phyloP scores from a whole-genome alignment of 2,329 filamentous ascomycete genomes.

The Dactylonectria estremocensis region DNA sequence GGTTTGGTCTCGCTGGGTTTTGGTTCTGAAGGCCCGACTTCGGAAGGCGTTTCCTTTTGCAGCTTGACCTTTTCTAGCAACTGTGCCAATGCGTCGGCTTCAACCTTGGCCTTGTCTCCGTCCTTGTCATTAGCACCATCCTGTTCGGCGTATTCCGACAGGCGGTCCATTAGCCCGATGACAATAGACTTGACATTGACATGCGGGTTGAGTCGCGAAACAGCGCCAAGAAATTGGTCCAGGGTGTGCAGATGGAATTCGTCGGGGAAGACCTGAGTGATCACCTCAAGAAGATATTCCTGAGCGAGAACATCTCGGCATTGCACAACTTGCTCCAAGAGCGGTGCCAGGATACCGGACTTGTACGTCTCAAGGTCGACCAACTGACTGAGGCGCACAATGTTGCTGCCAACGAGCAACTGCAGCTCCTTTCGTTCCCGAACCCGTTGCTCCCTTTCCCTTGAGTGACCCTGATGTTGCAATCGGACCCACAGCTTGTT shows the following conservation, averaged over 20 bases:
- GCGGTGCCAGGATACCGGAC: slow-evolving; percentile 86
- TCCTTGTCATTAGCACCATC: slow-evolving; percentile 81
- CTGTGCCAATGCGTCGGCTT: slow-evolving; percentile 85
- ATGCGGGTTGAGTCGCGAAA: slow-evolving; percentile 92
- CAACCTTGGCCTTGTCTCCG: slow-evolving; percentile 78
- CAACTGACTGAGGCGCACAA: slow-evolving; percentile 93
- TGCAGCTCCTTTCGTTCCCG: slow-evolving; percentile 97
- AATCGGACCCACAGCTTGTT: slow-evolving; percentile 99
- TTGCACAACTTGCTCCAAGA: slow-evolving; percentile 97
- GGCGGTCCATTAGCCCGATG: slow-evolving; percentile 95
- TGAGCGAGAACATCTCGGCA: slow-evolving; percentile 97
- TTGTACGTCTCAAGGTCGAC: slow-evolving; percentile 97
- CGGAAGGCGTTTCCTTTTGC: slow-evolving; percentile 65
- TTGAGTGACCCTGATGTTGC: slow-evolving; percentile 97
- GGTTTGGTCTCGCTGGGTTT: slow-evolving; percentile 37
- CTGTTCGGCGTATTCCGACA: slow-evolving; percentile 94
- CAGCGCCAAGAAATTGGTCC: slow-evolving; percentile 94
- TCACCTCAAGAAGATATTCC: slow-evolving; percentile 97
- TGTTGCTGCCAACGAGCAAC: slow-evolving; percentile 94
- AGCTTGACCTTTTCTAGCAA: slow-evolving; percentile 86
- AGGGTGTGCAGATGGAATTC: slow-evolving; percentile 98
- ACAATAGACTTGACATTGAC: slow-evolving; percentile 99
- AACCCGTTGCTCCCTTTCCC: slow-evolving; percentile 92
- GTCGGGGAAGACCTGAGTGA: slow-evolving; percentile 98
- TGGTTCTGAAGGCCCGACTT: slow-evolving; percentile 34